Evolutionary conservation across 768 basidiomycete genomes (phyloP), one percentile per base, ranked within the genome.

Genomic region (Boletales sp.): DNA sequence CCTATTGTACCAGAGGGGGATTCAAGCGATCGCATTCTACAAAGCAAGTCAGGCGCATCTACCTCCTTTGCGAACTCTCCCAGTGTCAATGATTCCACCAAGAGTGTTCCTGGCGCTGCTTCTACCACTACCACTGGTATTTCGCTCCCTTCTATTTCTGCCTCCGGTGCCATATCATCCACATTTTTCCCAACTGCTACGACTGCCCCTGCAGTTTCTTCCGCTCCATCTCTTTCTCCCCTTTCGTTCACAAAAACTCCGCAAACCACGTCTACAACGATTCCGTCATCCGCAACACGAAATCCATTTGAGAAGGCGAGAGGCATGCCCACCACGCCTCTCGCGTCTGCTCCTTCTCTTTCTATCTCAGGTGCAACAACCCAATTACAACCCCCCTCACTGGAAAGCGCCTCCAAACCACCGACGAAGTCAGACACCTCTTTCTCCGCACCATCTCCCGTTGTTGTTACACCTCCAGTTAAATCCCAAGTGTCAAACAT

Each of bases 261-360:
- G 5, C 60, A 55, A 43, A 48, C 54, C 13, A 40, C 53, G 2
- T 21, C 53, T 32, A 18, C 45, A 32, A 18, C 43, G 11, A 1
- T 44, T n/a, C 15, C 52, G 19, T 47, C 56, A 44, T 43, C 56
- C 8, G 30, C 56, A 17, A 43, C 62, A 19, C 61, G 70, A 27
- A 68, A 64, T 48, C 65, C 69, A 52, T 68, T 71, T 36, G 53
- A 53, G 21, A 69, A 74, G 47, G 65, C 64, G 24, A 21, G 47
- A 30, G 30, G 53, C 58, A 49, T 38, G 21, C 15, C 52, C 35
- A 24, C 36, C 6, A 27, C 24, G 24, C 30, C 50, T 17, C 24
- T 53, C 9, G 37, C 45, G n/a, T 27, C 55, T 34, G n/a, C 40
- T 8, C 15, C 47, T 37, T 60, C 21, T 27, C 17, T 51, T 40